A percentile compares a stretch with the other conserved stretches of the same genome.
Conservation (phyloP, 805 yeast species). For the Pichia exigua region DNA sequence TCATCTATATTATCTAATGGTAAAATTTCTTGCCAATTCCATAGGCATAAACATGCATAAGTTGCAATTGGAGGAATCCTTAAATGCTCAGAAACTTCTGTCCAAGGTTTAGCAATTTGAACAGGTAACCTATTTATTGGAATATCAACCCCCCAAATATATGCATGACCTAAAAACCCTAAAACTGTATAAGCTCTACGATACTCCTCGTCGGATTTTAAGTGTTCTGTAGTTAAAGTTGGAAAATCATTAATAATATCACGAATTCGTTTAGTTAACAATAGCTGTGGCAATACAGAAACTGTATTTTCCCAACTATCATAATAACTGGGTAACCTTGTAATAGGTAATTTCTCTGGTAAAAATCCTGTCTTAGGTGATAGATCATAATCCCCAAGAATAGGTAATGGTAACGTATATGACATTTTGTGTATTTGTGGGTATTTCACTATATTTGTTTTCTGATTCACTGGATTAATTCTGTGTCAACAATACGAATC, state of each 20-base stretch:
- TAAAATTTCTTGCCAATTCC: constrained; percentile 71
- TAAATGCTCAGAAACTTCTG: constrained; percentile 47
- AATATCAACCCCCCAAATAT: constrained; percentile 72
- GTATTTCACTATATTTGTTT: too few relatives aligned
- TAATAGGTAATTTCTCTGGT: constrained; percentile 60
- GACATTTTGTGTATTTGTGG: constrained; percentile 13
- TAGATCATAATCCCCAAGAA: constrained; percentile 58
- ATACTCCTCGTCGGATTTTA: constrained; percentile 41
- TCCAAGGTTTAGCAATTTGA: constrained; percentile 63
- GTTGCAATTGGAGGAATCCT: constrained; percentile 83
- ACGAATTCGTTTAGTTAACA: constrained; percentile 59
- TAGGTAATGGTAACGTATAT: constrained; percentile 34
- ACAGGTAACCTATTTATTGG: constrained; percentile 60
- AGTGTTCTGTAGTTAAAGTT: constrained; percentile 39
- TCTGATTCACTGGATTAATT: background rate
- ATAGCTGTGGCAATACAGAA: constrained; percentile 60
- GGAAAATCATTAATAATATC: constrained; percentile 59
- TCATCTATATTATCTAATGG: constrained; percentile 29
- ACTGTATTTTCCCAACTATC: constrained; percentile 73
- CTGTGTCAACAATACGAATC: background rate
- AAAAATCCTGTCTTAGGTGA: constrained; percentile 70
- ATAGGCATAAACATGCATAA: constrained; percentile 77
- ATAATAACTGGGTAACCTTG: constrained; percentile 49
- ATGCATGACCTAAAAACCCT: constrained; percentile 79
- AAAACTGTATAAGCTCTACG: constrained; percentile 78